Conservation (phyloP, 2,329 filamentous ascomycete species). For the Nemania sp. region DNA sequence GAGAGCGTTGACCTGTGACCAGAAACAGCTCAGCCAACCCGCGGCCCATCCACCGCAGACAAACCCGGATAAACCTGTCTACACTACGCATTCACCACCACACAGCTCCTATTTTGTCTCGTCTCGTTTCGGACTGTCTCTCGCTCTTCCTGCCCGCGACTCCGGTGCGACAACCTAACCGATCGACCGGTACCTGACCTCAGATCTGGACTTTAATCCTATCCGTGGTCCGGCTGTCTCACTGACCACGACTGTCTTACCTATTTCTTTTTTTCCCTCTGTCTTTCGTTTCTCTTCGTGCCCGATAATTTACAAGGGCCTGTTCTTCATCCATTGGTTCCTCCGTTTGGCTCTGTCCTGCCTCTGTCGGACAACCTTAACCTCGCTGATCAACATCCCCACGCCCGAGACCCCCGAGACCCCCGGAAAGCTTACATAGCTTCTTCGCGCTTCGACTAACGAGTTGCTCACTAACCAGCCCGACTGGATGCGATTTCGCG, state of each 20-base stretch:
- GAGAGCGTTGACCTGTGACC: constrained; percentile 15
- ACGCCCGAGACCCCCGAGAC: too few relatives aligned
- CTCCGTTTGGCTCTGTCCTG: constrained; percentile 4
- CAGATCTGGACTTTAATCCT: too few relatives aligned
- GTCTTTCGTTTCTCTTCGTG: too few relatives aligned
- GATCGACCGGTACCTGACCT: too few relatives aligned
- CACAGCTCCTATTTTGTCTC: not conserved
- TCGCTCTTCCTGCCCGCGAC: too few relatives aligned
- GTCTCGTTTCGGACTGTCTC: not conserved
- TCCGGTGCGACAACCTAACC: too few relatives aligned
- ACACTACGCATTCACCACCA: not conserved
- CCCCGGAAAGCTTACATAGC: too few relatives aligned
- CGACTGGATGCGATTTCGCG: too few relatives aligned
- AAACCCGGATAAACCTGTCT: not conserved
- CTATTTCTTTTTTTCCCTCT: constrained; percentile 22
- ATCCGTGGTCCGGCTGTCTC: constrained; percentile 16
- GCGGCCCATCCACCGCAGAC: constrained; percentile 8
- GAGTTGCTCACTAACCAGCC: too few relatives aligned
- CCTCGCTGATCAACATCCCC: too few relatives aligned
- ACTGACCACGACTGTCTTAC: constrained; percentile 19
- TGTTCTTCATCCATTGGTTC: not conserved
- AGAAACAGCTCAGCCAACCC: constrained; percentile 18
- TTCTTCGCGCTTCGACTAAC: too few relatives aligned
- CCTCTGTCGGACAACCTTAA: not conserved
- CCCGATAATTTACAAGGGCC: constrained; percentile 9